Evolutionary conservation across 73 alveolate species (phyloP), one percentile per base, ranked within the genome.

Genomic region (Paramecium biaurelia): DNA sequence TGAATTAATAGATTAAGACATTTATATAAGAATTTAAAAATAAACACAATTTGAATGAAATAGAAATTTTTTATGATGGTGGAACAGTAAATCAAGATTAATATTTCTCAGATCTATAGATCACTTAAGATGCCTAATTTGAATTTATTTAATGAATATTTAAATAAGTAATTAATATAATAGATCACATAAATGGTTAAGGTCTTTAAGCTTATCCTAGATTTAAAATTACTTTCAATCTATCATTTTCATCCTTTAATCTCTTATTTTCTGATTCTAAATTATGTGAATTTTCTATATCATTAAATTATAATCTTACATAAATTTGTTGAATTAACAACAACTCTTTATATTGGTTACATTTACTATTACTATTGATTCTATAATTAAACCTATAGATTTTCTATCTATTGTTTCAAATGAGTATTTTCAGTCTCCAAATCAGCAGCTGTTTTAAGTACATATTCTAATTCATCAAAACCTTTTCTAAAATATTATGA

Each of bases 401-500:
- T 26, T 14, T 63, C 84, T 26, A 63, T 30, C 12, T 63, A 26
- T 26, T 63, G 3, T 63, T 79, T 79, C 11, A 79, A 12, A 42
- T 79, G n/a, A 11, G 90, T 21, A 24, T 79, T 79, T 21, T 79
- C 70, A 23, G 9, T 3, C 24, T 79, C 90, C 15, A 79, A 79
- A 14, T 79, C 90, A 5, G 43, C 41, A 20, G 90, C 90, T 30
- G 72, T 79, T 43, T 79, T 79, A 9, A 79, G 34, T 3, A 79
- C 90, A 79, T 79, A 79, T 5, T 79, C 90, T 79, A 79, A 47
- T 79, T 79, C 90, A 79, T 79, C 90, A 21, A 79, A 79, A 0
- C 90, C 90, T 24, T 45, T 32, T 79, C 90, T 79, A 79, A 37
- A 20, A 41, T 32, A 32, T 12, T 8, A 30, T 70, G 1, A 0